phyloP scores from a whole-genome alignment of 2,329 filamentous ascomycete species.

The Phaeosphaeriaceae sp. region DNA sequence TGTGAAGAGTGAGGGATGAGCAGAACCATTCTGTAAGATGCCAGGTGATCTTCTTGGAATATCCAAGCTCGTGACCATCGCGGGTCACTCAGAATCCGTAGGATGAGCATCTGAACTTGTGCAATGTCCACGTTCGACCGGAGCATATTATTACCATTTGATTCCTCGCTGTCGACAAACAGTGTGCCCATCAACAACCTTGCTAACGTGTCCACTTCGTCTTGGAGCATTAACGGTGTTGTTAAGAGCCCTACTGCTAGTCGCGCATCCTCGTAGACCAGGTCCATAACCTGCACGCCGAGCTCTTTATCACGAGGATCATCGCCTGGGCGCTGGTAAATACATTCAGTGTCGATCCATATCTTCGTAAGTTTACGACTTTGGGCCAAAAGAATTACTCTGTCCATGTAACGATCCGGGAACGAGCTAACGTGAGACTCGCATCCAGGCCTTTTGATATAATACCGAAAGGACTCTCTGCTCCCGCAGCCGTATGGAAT shows the following conservation, averaged over 20 bases:
- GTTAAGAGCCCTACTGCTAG: slow-evolving; percentile 23
- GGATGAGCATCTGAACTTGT: slow-evolving; percentile 19
- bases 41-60: slow-evolving; percentile 31
- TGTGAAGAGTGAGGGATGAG: slow-evolving; percentile 18
- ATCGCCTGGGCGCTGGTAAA: slow-evolving; percentile 21
- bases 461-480: neutral
- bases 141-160: neutral
- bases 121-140: neutral
- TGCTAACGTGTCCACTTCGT: slow-evolving; percentile 15
- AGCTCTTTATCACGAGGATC: slow-evolving; percentile 9
- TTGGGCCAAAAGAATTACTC: slow-evolving; percentile 24
- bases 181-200: slow-evolving; percentile 9
- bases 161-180: neutral
- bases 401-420: slow-evolving; percentile 25
- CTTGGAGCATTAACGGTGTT: slow-evolving; percentile 11
- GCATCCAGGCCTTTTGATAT: neutral
- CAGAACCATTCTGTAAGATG: slow-evolving; percentile 20
- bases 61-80: slow-evolving; percentile 33
- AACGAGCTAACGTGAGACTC: slow-evolving; percentile 18
- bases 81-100: slow-evolving; percentile 18
- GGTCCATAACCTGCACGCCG: slow-evolving; percentile 30
- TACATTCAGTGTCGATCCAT: slow-evolving; percentile 31
- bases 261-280: slow-evolving; percentile 20
- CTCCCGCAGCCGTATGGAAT: slow-evolving; percentile 12
- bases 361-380: slow-evolving; percentile 8